Conservation (phyloP, 2,329 filamentous ascomycete species). For the Penicillium brevicompactum region DNA sequence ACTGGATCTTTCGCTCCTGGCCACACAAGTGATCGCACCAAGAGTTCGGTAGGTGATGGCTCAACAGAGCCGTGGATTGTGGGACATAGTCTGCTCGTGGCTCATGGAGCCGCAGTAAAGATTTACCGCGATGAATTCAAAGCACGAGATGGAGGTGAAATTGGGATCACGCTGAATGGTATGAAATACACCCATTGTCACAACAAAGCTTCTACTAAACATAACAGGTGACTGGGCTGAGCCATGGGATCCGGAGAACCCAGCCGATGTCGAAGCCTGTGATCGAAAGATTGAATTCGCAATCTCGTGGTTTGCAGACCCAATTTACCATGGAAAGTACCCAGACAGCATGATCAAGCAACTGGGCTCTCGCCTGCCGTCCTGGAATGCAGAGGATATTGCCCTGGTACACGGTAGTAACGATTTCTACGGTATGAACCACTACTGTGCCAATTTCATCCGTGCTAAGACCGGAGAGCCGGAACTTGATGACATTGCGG, state of each 20-base stretch:
- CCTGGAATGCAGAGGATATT: slow-evolving; percentile 71
- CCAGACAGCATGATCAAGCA: slow-evolving; percentile 81
- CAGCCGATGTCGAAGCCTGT: slow-evolving; percentile 72
- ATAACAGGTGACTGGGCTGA: slow-evolving; percentile 70
- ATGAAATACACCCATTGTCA: slow-evolving; percentile 23
- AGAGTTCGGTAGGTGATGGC: slow-evolving; percentile 71
- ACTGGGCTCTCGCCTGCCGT: slow-evolving; percentile 74
- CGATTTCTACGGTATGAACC: slow-evolving; percentile 94
- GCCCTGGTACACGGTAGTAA: slow-evolving; percentile 81
- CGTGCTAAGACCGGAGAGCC: slow-evolving; percentile 67
- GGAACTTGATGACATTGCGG: slow-evolving; percentile 67
- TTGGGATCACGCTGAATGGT: slow-evolving; percentile 86
- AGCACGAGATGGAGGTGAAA: slow-evolving; percentile 69
- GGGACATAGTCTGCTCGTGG: slow-evolving; percentile 77
- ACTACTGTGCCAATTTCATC: slow-evolving; percentile 88
- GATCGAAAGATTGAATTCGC: slow-evolving; percentile 83
- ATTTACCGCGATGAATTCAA: slow-evolving; percentile 83
- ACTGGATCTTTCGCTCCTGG: slow-evolving; percentile 79
- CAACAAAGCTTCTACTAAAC: neutral
- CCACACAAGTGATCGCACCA: slow-evolving; percentile 73
- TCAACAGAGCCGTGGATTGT: slow-evolving; percentile 79
- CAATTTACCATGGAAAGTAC: slow-evolving; percentile 82
- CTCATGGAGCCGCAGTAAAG: slow-evolving; percentile 79
- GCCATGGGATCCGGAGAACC: slow-evolving; percentile 78
- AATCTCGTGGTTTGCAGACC: slow-evolving; percentile 87